Conservation (phyloP, 2,329 filamentous ascomycete species). For the Diplodia sapinea region DNA sequence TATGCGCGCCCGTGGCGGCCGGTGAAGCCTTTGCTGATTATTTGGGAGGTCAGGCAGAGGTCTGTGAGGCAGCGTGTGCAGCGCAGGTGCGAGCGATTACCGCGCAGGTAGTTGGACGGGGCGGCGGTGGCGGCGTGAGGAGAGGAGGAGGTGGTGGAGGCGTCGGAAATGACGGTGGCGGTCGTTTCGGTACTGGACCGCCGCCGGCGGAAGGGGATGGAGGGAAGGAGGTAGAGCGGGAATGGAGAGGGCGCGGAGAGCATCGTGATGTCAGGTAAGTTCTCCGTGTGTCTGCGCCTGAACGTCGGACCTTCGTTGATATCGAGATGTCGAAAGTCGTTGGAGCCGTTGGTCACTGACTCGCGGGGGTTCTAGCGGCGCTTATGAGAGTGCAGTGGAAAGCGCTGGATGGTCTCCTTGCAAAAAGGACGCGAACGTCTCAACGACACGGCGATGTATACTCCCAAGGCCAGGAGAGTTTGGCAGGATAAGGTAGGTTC, state of each 20-base stretch:
- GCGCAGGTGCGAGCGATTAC: constrained; percentile 50
- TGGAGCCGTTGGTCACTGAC: constrained; percentile 8
- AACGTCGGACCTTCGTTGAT: not conserved
- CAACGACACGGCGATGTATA: not conserved
- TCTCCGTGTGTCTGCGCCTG: not conserved
- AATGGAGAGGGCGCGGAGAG: constrained; percentile 37
- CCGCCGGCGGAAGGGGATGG: constrained; percentile 46
- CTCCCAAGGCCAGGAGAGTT: not conserved
- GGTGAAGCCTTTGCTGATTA: constrained; percentile 69
- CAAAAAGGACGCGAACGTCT: not conserved
- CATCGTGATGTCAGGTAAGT: constrained; percentile 8
- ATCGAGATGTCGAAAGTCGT: not conserved
- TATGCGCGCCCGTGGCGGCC: constrained; percentile 69
- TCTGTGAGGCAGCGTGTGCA: constrained; percentile 66
- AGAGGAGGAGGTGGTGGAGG: constrained; percentile 34
- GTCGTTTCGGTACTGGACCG: constrained; percentile 50
- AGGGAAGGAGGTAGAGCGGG: constrained; percentile 48
- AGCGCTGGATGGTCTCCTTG: not conserved
- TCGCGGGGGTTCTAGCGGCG: not conserved
- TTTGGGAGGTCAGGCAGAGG: constrained; percentile 63
- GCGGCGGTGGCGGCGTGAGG: constrained; percentile 37
- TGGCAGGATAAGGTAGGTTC: not conserved
- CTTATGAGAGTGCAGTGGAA: not conserved
- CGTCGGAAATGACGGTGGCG: constrained; percentile 40
- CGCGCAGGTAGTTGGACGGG: constrained; percentile 38